Evolutionary conservation across 306 rosid genomes (phyloP), one percentile per base, ranked within the genome.

Genomic region (Arachis hypogaea): DNA sequence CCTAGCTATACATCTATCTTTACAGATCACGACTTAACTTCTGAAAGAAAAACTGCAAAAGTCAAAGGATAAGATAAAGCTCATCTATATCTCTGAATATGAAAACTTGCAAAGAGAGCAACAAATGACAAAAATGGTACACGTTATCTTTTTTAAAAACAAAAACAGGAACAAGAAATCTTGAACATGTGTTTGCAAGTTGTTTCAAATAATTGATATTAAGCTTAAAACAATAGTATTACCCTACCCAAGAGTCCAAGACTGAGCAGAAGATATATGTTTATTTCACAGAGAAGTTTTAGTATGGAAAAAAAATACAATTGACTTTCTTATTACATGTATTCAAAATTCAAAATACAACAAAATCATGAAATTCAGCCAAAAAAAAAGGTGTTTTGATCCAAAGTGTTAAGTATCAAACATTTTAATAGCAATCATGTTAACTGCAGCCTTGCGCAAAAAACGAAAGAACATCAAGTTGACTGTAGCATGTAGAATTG

Each of bases 261-360:
- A 63, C 16, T 29, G 43, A 51, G 10, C 43, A 62, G 55, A 28
- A 59, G n/a, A 41, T 41, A 41, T 41, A 12, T 68, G 40, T 40
- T 40, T 51, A 51, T 69, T 77, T 59, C 68, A 47, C 2, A 18
- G 41, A 78, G 59, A 59, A 47, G 36, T 22, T 71, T 65, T 60
- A 60, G 60, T 40, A 30, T 16, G 67, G 60, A 63, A 55, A 45
- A 44, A 29, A 2, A 33, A 33, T 2, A 63, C 4, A 62, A 70
- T n/a, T 14, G 36, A 52, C 45, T 50, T n/a, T 60, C 63, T 8
- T 8, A 59, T 30, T 52, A 51, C 44, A 62, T 30, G 14, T 7
- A 11, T 28, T 3, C 51, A 11, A 51, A 51, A 14, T 8, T 3
- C 51, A 11, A 51, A 51, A 14, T 8, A 22, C 33, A 61, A 38